Conservation (phyloP, 495 filamentous ascomycete genomes). For the Neurospora tetrasperma region DNA sequence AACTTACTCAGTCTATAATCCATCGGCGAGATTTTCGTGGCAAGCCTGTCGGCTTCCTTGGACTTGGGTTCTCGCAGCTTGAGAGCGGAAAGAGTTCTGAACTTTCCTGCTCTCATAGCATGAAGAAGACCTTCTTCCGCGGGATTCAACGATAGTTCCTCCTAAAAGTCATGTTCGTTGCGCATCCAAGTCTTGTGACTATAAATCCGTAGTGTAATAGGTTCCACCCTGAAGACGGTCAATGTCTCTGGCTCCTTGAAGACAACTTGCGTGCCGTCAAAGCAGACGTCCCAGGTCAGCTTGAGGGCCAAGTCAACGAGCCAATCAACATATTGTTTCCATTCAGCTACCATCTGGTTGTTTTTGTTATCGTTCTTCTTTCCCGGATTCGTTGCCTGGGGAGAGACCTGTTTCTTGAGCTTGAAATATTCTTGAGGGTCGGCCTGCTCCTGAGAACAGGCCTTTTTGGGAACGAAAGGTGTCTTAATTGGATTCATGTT, state of each 20-base stretch:
- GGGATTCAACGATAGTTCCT: background rate
- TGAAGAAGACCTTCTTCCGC: background rate
- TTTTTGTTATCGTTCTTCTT: background rate
- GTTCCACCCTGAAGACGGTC: background rate
- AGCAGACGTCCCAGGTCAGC: background rate
- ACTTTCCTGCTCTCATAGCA: background rate
- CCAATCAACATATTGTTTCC: background rate
- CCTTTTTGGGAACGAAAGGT: background rate
- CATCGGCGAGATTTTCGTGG: background rate
- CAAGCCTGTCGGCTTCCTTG: background rate
- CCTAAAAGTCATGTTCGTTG: background rate
- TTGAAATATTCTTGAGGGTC: background rate
- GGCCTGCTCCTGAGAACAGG: background rate
- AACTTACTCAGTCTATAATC: background rate
- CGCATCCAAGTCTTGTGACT: background rate
- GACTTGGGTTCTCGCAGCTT: background rate
- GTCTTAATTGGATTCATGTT: background rate
- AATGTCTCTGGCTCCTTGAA: background rate
- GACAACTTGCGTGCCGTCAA: background rate
- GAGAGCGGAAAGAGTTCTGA: background rate
- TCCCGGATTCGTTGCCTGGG: background rate
- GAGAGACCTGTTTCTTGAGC: background rate
- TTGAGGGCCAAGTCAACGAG: background rate
- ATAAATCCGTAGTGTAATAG: background rate
- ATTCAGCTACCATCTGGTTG: background rate